Conservation (phyloP, 352 stramenopile genomes). For the Discostella stelligera region DNA sequence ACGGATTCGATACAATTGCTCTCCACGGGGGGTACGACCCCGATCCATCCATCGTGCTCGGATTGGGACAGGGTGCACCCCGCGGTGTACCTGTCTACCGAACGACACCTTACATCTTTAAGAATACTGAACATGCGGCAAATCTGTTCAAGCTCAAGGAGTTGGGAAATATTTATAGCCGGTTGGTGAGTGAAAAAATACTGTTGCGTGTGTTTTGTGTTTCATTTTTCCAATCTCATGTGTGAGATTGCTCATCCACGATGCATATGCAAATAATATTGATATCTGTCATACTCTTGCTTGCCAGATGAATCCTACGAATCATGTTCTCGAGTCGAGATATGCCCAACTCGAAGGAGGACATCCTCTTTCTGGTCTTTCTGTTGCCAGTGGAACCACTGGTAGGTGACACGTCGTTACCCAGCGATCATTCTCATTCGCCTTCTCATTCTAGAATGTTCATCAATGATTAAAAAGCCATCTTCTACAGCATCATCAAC, state of each 20-base stretch:
- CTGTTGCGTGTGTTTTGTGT: no score
- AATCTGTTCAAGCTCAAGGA: constrained; percentile 86
- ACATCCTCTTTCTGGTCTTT: constrained; percentile 72
- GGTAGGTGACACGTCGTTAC: no score
- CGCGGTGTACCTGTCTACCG: constrained; percentile 72
- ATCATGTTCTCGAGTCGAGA: constrained; percentile 90
- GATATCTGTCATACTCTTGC: background rate
- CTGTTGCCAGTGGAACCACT: constrained; percentile 88
- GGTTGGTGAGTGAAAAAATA: constrained; percentile 25
- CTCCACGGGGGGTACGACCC: constrained; percentile 70
- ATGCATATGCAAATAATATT: no score
- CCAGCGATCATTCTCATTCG: no score
- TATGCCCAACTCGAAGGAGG: constrained; percentile 90
- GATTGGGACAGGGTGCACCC: constrained; percentile 54
- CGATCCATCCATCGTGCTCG: constrained; percentile 44
- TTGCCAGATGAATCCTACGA: constrained; percentile 92
- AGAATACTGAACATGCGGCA: constrained; percentile 67
- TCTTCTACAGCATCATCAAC: constrained; percentile 87
- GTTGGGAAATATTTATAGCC: constrained; percentile 91
- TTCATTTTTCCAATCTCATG: no score
- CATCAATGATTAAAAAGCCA: constrained; percentile 53
- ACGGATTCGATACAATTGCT: constrained; percentile 68
- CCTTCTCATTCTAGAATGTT: no score
- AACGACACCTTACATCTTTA: constrained; percentile 72
- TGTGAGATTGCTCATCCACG: no score